A percentile compares a stretch with the other conserved stretches of the same genome.
These are phyloP conservation scores for Pseudocercospora eumusae DNA, from an alignment of 2,329 filamentous ascomycete genomes.

Conservation along the genomic window DNA sequence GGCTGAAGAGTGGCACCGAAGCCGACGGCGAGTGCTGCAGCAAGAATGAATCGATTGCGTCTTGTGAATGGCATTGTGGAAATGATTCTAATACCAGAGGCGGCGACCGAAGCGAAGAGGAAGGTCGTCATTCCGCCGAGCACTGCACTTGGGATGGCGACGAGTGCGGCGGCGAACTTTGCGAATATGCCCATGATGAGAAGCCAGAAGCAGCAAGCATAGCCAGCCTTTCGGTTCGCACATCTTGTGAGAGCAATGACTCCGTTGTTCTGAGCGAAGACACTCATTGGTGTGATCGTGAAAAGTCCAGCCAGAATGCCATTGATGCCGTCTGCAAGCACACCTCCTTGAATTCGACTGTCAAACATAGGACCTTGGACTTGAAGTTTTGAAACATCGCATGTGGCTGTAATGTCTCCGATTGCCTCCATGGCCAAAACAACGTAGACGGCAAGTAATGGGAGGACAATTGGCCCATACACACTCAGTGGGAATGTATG, in stretches of 20 bases:
- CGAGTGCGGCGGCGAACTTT: slow-evolving; percentile 78
- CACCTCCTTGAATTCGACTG: slow-evolving; percentile 74
- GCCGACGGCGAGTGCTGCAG: slow-evolving; percentile 70
- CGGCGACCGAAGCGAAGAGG: slow-evolving; percentile 73
- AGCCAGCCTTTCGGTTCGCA: slow-evolving; percentile 77
- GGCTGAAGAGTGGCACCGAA: slow-evolving; percentile 57
- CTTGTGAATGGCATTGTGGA: slow-evolving; percentile 71
- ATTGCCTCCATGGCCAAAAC: slow-evolving; percentile 78
- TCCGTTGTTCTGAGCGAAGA: slow-evolving; percentile 82
- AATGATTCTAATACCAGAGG: slow-evolving; percentile 77
- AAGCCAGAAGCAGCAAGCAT: slow-evolving; percentile 74
- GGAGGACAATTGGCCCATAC: slow-evolving; percentile 73
- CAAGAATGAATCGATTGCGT: slow-evolving; percentile 79
- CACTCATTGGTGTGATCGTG: slow-evolving; percentile 78
- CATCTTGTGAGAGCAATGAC: slow-evolving; percentile 80
- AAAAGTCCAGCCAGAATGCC: slow-evolving; percentile 73
- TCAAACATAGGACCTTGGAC: slow-evolving; percentile 72
- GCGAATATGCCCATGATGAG: slow-evolving; percentile 79
- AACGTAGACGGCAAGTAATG: slow-evolving; percentile 63
- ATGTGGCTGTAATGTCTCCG: slow-evolving; percentile 59
- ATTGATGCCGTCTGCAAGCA: slow-evolving; percentile 70
- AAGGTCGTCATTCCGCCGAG: slow-evolving; percentile 66
- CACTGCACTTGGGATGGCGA: slow-evolving; percentile 65
- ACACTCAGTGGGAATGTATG: slow-evolving; percentile 72
- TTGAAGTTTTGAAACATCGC: slow-evolving; percentile 75